phyloP scores from a whole-genome alignment of 2,329 filamentous ascomycete genomes.

The Fusarium illudens region DNA sequence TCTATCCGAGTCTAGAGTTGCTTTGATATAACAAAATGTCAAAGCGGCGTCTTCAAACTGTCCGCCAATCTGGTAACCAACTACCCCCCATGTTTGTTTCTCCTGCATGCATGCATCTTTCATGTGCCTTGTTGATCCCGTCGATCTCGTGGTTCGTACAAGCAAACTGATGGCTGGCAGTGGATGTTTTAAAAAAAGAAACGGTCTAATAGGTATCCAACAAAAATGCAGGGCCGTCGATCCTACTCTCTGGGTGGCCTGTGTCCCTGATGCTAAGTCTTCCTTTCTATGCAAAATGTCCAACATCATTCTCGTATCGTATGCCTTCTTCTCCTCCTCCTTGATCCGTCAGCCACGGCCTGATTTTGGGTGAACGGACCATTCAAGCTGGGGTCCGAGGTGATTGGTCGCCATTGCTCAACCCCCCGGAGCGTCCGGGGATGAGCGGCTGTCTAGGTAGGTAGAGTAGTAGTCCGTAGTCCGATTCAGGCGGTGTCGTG shows the following conservation, averaged over 20 bases:
- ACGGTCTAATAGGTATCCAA: constrained; percentile 45
- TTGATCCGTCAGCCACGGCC: constrained; percentile 11
- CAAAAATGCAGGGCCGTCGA: constrained; percentile 30
- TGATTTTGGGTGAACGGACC: constrained; percentile 16
- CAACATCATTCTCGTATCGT: constrained; percentile 37
- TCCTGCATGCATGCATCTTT: constrained; percentile 20
- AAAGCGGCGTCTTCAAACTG: constrained; percentile 15
- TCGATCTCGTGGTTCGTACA: constrained; percentile 24
- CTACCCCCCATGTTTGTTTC: constrained; percentile 3
- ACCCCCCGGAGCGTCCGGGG: constrained; percentile 17
- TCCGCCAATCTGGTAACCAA: constrained; percentile 12
- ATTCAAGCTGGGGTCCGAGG: constrained; percentile 6
- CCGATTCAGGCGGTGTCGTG: constrained; percentile 33
- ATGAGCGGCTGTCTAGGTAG: constrained; percentile 13
- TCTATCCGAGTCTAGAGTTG: constrained; percentile 28
- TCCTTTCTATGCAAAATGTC: constrained; percentile 38
- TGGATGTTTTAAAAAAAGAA: constrained; percentile 31
- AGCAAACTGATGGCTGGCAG: constrained; percentile 24
- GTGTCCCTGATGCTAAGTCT: constrained; percentile 29
- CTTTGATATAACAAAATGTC: constrained; percentile 20
- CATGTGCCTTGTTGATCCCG: constrained; percentile 12
- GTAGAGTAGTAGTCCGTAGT: constrained; percentile 14
- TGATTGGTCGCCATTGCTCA: constrained; percentile 21
- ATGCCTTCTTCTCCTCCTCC: constrained; percentile 32
- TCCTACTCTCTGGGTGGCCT: constrained; percentile 17